Evolutionary conservation across 768 basidiomycete genomes (phyloP).

Genomic region (Termitomyces titanicus): DNA sequence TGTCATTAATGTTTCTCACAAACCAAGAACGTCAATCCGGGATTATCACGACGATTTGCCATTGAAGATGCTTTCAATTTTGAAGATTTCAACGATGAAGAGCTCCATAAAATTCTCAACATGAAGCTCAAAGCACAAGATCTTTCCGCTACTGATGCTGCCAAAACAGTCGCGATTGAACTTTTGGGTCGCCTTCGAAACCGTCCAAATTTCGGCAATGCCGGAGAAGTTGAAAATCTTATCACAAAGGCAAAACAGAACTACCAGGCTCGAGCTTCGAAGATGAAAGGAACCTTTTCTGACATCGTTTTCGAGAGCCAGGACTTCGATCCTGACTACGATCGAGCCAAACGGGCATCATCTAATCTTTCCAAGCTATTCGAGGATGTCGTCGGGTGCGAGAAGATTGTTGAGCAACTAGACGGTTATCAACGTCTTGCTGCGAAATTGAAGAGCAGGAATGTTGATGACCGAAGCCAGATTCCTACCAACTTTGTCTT

Average conservation of each 20-base stretch:
- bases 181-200: neutral
- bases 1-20: too few relatives aligned
- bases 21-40: neutral
- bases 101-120: neutral
- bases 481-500: slow-evolving; percentile 1
- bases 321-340: slow-evolving; percentile 64
- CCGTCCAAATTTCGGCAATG: neutral
- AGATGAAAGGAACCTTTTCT: slow-evolving; percentile 4
- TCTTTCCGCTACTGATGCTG: neutral
- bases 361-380: slow-evolving; percentile 40
- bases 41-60: neutral
- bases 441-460: neutral
- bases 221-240: neutral
- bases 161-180: neutral
- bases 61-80: slow-evolving; percentile 1
- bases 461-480: neutral
- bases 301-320: slow-evolving; percentile 50
- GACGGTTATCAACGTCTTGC: neutral
- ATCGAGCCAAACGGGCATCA: slow-evolving; percentile 44
- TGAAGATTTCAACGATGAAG: neutral
- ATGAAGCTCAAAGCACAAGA: neutral
- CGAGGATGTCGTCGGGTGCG: neutral
- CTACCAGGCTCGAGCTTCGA: slow-evolving; percentile 4
- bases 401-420: neutral
- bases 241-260: neutral